Base-by-base conservation (phyloP, 495 filamentous ascomycete species). In the Hypoxylon crocopeplum region DNA sequence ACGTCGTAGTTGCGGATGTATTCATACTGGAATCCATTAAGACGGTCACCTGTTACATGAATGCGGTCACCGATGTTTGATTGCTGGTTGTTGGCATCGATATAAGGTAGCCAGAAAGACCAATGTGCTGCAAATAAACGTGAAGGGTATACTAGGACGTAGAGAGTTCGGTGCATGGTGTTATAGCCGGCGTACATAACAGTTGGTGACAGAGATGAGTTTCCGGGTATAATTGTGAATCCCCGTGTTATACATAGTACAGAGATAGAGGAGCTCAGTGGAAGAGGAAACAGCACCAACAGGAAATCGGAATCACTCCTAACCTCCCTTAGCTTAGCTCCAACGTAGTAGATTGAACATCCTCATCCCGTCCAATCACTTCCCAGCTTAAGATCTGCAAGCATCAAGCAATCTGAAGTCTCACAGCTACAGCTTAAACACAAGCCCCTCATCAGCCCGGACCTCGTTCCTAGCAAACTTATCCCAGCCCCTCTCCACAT, bases 401-500 rank as follows among this genome's bases (percentile, higher is more conserved):
- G n/a, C n/a, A n/a, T n/a, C n/a, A n/a, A n/a, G n/a, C n/a, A n/a
- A n/a, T n/a, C n/a, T n/a, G n/a, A n/a, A n/a, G n/a, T n/a, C n/a
- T n/a, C n/a, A n/a, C n/a, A n/a, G n/a, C 12, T n/a, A 64, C 22
- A 72, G 49, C 48, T 56, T 66, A 51, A 75, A 83, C 1, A 80
- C 72, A 21, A 79, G 61, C 16, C 75, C 77, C 49, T 80, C 74
- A 40, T 77, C 73, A 5, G 77, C 56, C 6, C 57, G 38, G 5
- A 77, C 72, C 47, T 77, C 62, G 5, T 79, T 77, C 22, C 49
- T 62, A 7, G 66, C 72, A 7, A 81, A 59, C 36, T 45, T 58
- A 22, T 78, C 72, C 80, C 81, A 84, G 0, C 76, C 80, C 13
- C 69, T 64, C 19, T 69, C 59, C 21, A 81, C 72, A 21, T 68